These are phyloP conservation scores for Bolboschoenus planiculmis DNA, from an alignment of 176 grass and related monocot species.

Conservation along the genomic window DNA sequence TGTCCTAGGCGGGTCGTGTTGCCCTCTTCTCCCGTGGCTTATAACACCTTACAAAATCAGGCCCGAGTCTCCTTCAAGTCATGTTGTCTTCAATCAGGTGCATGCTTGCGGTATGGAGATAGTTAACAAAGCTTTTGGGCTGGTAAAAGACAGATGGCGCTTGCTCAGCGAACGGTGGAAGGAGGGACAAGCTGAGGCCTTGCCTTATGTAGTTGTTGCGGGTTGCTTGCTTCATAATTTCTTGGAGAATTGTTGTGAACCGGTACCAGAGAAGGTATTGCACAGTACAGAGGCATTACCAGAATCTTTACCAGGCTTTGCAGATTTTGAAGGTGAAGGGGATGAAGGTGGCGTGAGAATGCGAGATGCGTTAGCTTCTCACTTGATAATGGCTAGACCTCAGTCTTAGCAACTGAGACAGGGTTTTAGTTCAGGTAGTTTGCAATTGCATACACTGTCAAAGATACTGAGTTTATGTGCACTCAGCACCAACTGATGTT, in stretches of 20 bases:
- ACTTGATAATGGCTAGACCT: slow-evolving; percentile 52
- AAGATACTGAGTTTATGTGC: not conserved
- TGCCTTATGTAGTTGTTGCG: slow-evolving; percentile 69
- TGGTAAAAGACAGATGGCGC: slow-evolving; percentile 60
- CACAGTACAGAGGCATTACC: not conserved
- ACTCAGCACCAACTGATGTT: not conserved
- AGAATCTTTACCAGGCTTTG: slow-evolving; percentile 27
- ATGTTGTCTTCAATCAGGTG: slow-evolving; percentile 61
- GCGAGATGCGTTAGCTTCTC: slow-evolving; percentile 61
- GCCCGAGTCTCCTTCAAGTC: slow-evolving; percentile 32
- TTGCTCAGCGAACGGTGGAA: slow-evolving; percentile 72
- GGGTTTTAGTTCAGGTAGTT: not conserved
- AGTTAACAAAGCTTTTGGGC: slow-evolving; percentile 40
- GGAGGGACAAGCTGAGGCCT: slow-evolving; percentile 59
- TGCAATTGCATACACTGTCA: not conserved
- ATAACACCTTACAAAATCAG: slow-evolving; percentile 48
- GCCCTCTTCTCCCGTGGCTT: slow-evolving; percentile 78
- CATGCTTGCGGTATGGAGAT: slow-evolving; percentile 59
- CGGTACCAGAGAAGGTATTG: slow-evolving; percentile 23
- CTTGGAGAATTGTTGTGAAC: slow-evolving; percentile 53
- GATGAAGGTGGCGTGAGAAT: slow-evolving; percentile 75
- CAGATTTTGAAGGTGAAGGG: slow-evolving; percentile 48
- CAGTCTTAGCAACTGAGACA: not conserved
- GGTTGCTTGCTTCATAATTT: slow-evolving; percentile 86
- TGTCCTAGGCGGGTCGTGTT: slow-evolving; percentile 56